These are phyloP conservation scores for Metschnikowia santaceciliae DNA, from an alignment of 805 yeast genomes.

Conservation along the genomic window DNA sequence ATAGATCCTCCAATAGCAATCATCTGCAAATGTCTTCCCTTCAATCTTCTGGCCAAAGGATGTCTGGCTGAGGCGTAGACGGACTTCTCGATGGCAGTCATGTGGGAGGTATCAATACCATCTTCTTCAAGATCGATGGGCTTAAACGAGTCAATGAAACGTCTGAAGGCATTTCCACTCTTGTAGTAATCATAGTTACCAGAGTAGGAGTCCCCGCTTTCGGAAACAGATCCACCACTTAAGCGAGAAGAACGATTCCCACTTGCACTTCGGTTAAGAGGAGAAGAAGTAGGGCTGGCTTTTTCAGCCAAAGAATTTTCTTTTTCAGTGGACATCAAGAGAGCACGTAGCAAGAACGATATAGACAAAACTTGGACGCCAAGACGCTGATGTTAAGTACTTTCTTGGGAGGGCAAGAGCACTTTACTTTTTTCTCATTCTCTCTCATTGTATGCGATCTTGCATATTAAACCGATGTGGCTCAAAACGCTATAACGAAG, in stretches of 20 bases:
- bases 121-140: conserved; percentile 35
- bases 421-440: neutral
- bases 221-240: neutral
- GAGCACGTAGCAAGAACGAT: no score
- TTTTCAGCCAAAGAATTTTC: conserved; percentile 1
- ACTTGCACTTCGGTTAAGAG: neutral
- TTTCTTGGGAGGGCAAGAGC: neutral
- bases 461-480: neutral
- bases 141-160: conserved; percentile 35
- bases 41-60: conserved; percentile 43
- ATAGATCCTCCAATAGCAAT: conserved; percentile 83
- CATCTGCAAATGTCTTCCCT: conserved; percentile 60
- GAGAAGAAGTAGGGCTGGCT: neutral
- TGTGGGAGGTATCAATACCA: conserved; percentile 36
- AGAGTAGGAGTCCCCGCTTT: neutral
- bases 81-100: conserved; percentile 39
- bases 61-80: conserved; percentile 40
- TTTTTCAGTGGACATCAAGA: neutral
- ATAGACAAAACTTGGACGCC: neutral
- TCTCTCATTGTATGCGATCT: neutral
- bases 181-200: conserved; percentile 1
- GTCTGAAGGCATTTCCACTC: conserved; percentile 15
- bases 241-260: neutral
- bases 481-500: neutral
- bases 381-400: neutral